These are phyloP conservation scores for Schizothecium vesticola DNA, from an alignment of 495 filamentous ascomycete species.

Conservation along the genomic window DNA sequence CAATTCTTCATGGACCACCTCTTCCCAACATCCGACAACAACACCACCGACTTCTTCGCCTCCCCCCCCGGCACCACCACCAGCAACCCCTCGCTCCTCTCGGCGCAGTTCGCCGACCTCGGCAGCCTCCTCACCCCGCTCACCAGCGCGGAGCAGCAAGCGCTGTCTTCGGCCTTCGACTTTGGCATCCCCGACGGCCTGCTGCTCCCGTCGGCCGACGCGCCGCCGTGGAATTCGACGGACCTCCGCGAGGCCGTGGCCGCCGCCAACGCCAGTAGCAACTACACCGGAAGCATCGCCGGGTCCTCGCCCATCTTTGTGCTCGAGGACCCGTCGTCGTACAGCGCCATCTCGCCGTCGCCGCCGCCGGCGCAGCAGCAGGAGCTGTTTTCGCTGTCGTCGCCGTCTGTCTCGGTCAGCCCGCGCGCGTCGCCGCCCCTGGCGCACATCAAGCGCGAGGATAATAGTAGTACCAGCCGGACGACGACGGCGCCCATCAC, in stretches of 20 bases:
- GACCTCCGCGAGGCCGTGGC: slow-evolving; percentile 25
- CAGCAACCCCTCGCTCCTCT: slow-evolving; percentile 1
- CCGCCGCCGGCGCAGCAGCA: slow-evolving; percentile 28
- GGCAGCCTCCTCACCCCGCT: not conserved
- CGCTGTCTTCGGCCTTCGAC: slow-evolving; percentile 10
- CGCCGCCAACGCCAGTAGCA: not conserved
- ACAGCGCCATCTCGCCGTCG: slow-evolving; percentile 25
- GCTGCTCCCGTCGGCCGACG: slow-evolving; percentile 28
- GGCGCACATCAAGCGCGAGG: slow-evolving; percentile 27
- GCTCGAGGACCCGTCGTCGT: slow-evolving; percentile 27
- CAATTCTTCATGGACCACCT: slow-evolving; percentile 5
- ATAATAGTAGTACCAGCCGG: slow-evolving; percentile 4
- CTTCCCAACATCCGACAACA: not conserved
- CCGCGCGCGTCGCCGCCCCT: slow-evolving; percentile 16
- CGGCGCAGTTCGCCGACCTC: slow-evolving; percentile 6
- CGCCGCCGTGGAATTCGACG: slow-evolving; percentile 36
- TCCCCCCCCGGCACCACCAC: not conserved
- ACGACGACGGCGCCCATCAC: slow-evolving; percentile 18
- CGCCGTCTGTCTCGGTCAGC: slow-evolving; percentile 21
- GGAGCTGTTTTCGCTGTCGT: slow-evolving; percentile 3
- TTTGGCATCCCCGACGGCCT: slow-evolving; percentile 30
- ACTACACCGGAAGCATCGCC: not conserved
- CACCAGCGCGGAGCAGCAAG: slow-evolving; percentile 15
- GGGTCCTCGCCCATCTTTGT: slow-evolving; percentile 28
- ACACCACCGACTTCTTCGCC: slow-evolving; percentile 1